Conservation (phyloP, 1,284 basidiomycete species). For the Meira miltonrushii region DNA sequence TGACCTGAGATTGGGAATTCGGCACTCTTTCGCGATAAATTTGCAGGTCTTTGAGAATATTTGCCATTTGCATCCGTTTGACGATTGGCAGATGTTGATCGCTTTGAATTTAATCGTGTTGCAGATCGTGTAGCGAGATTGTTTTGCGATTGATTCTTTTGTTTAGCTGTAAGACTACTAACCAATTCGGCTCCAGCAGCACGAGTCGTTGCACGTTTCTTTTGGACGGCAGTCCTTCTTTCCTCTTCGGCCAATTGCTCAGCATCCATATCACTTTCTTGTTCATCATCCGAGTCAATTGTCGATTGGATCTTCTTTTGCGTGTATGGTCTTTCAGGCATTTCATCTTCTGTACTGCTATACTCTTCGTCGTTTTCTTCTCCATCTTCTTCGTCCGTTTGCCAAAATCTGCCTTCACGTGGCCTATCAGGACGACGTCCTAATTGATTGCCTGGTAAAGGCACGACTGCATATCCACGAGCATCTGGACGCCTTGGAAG, state of each 20-base stretch:
- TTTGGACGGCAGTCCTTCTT: conserved; percentile 36
- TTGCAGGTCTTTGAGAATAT: neutral
- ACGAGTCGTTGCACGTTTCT: conserved; percentile 45
- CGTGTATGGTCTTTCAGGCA: neutral
- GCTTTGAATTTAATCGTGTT: neutral
- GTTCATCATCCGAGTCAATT: conserved; percentile 25
- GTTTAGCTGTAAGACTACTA: neutral
- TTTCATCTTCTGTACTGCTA: conserved; percentile 1
- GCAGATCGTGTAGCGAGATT: no score
- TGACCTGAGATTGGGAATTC: neutral
- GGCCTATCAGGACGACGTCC: conserved; percentile 44
- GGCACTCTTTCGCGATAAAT: neutral
- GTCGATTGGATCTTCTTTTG: neutral
- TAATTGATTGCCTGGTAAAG: conserved; percentile 36
- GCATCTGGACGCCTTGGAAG: conserved; percentile 48
- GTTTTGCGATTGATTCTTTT: neutral
- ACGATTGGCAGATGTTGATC: neutral
- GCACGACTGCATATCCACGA: conserved; percentile 40
- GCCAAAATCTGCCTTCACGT: conserved; percentile 44
- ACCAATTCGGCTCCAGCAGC: conserved; percentile 48
- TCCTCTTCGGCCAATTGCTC: conserved; percentile 44
- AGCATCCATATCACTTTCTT: conserved; percentile 31
- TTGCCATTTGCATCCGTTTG: neutral
- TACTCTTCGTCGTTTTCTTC: conserved; percentile 5
- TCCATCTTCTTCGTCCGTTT: conserved; percentile 30